phyloP scores from a whole-genome alignment of 768 basidiomycete species.

The Clavulina sp. region DNA sequence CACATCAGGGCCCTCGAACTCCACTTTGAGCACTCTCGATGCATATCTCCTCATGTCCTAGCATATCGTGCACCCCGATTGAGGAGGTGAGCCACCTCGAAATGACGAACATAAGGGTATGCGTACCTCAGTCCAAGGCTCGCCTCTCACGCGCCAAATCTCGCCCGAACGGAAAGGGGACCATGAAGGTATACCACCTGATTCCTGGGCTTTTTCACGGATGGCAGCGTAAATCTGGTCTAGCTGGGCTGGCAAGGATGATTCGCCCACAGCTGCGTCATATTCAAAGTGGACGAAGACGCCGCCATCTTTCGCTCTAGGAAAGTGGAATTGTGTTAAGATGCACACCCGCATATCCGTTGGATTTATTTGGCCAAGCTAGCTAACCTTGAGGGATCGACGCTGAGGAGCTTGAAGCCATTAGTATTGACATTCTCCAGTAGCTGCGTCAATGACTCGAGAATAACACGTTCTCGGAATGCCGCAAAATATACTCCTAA shows the following conservation, averaged over 20 bases:
- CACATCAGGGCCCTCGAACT: constrained; percentile 80
- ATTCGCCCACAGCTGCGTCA: constrained; percentile 20
- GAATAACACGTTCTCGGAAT: constrained; percentile 39
- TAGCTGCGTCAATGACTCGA: constrained; percentile 29
- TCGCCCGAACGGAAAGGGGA: constrained; percentile 30
- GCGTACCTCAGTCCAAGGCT: constrained; percentile 63
- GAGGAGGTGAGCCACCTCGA: neutral
- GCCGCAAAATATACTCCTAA: constrained; percentile 47
- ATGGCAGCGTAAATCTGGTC: constrained; percentile 32
- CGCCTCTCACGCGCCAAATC: constrained; percentile 59
- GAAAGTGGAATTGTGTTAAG: constrained; percentile 19
- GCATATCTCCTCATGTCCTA: constrained; percentile 81
- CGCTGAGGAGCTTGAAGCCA: constrained; percentile 40
- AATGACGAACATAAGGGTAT: neutral
- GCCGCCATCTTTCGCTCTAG: constrained; percentile 57
- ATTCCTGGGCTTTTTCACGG: constrained; percentile 25
- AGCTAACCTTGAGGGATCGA: constrained; percentile 28
- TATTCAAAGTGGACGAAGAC: constrained; percentile 66
- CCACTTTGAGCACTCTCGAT: constrained; percentile 49
- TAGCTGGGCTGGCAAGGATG: constrained; percentile 2
- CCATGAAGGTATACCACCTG: constrained; percentile 51
- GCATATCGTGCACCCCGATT: neutral
- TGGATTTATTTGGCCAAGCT: neutral
- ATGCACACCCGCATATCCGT: neutral
- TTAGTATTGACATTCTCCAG: constrained; percentile 36